Conservation (phyloP, 495 filamentous ascomycete genomes). For the Penicillium steckii region DNA sequence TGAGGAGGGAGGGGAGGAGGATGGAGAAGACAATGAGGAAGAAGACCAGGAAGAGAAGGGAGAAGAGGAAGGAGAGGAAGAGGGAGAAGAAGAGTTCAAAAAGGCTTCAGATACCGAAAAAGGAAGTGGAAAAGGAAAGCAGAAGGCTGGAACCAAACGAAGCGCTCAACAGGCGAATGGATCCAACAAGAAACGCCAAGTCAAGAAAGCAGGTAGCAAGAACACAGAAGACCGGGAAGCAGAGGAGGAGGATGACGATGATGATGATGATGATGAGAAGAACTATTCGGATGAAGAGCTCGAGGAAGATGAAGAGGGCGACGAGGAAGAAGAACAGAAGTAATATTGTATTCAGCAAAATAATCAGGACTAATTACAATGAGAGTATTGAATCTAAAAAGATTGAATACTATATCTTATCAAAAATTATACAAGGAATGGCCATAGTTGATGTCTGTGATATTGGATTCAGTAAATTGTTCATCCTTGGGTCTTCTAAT, state of each 20-base stretch:
- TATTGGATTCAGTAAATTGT: too few relatives aligned
- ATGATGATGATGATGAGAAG: too few relatives aligned
- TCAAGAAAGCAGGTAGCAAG: not conserved
- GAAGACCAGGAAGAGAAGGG: not conserved
- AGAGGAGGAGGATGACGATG: not conserved
- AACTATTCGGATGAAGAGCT: too few relatives aligned
- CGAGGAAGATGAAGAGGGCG: not conserved
- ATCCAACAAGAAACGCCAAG: not conserved
- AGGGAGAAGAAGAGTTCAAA: not conserved
- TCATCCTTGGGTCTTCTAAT: too few relatives aligned
- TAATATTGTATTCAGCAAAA: too few relatives aligned
- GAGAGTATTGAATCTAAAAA: too few relatives aligned
- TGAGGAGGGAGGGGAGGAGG: not conserved
- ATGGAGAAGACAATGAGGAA: not conserved
- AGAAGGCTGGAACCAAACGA: not conserved
- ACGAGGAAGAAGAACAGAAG: not conserved
- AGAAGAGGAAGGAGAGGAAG: not conserved
- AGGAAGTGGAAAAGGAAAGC: not conserved
- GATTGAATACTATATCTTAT: too few relatives aligned
- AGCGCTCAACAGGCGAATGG: not conserved
- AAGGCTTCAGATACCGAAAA: not conserved
- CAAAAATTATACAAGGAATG: too few relatives aligned
- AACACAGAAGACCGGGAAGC: not conserved
- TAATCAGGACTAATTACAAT: too few relatives aligned
- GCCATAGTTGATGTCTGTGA: too few relatives aligned